phyloP scores from a whole-genome alignment of 768 basidiomycete species.

The Omphalotus guepiniiformis region DNA sequence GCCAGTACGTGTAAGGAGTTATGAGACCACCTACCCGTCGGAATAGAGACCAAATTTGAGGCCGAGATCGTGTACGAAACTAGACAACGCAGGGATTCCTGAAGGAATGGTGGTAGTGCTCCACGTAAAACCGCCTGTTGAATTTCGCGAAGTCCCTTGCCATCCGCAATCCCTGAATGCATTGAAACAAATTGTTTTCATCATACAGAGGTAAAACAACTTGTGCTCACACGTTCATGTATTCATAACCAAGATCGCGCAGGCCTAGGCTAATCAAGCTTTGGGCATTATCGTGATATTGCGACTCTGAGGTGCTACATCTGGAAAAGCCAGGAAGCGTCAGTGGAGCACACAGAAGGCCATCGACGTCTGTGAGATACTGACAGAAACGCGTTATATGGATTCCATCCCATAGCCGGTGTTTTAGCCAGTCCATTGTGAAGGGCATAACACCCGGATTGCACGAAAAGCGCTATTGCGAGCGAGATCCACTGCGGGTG shows the following conservation, averaged over 20 bases:
- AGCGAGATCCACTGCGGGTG: neutral
- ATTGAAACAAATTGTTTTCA: neutral
- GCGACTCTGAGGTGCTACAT: conserved; percentile 36
- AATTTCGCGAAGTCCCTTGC: conserved; percentile 38
- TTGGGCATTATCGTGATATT: conserved; percentile 38
- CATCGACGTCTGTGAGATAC: conserved; percentile 12
- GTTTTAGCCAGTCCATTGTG: conserved; percentile 38
- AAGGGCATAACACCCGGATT: conserved; percentile 19
- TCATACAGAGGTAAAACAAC: neutral
- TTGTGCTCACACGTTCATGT: conserved; percentile 39
- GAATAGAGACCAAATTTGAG: conserved; percentile 71
- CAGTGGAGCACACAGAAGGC: neutral
- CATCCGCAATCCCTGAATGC: conserved; percentile 44
- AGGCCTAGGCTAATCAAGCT: conserved; percentile 34
- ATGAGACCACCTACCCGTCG: conserved; percentile 24
- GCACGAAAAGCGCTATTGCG: neutral
- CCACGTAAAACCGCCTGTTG: conserved; percentile 41
- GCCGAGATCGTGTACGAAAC: conserved; percentile 21
- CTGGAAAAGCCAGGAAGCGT: conserved; percentile 16
- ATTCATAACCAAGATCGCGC: conserved; percentile 34
- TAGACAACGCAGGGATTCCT: conserved; percentile 17
- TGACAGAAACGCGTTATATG: conserved; percentile 44
- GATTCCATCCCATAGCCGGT: conserved; percentile 47
- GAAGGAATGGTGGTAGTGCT: conserved; percentile 27
- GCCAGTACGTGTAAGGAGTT: conserved; percentile 22